Percentiles rank a stretch among this genome's conserved stretches.
Conservation (phyloP, 2,329 filamentous ascomycete genomes). For the Chrysosporium queenslandicum region DNA sequence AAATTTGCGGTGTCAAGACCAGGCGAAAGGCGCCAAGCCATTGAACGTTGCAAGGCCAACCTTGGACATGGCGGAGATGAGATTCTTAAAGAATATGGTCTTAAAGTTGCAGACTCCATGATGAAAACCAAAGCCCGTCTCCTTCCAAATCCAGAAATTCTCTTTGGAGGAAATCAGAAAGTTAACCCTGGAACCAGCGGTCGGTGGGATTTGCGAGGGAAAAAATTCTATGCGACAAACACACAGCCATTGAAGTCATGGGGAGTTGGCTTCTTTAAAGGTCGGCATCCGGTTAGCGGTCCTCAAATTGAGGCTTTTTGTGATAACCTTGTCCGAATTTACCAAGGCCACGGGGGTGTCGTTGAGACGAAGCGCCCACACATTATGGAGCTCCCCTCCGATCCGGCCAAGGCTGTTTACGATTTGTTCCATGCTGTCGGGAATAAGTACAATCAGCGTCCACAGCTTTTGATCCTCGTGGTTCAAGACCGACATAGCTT, state of each 20-base stretch:
- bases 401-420: constrained; percentile 46
- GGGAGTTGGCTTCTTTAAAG: constrained; percentile 60
- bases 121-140: constrained; percentile 60
- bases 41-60: constrained; percentile 56
- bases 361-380: constrained; percentile 41
- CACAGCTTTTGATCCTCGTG: constrained; percentile 72
- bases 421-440: constrained; percentile 48
- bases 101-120: constrained; percentile 57
- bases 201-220: constrained; percentile 78
- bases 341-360: constrained; percentile 51
- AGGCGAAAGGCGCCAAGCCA: constrained; percentile 53
- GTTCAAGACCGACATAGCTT: constrained; percentile 60
- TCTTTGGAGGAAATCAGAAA: constrained; percentile 49
- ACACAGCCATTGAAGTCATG: constrained; percentile 55
- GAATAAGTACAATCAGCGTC: constrained; percentile 45
- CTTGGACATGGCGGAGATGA: constrained; percentile 60
- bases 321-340: constrained; percentile 52
- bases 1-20: constrained; percentile 81
- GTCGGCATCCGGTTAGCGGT: constrained; percentile 39
- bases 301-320: constrained; percentile 45
- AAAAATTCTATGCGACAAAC: constrained; percentile 64
- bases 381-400: constrained; percentile 34
- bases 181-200: constrained; percentile 57
- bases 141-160: constrained; percentile 59
- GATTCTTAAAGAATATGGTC: constrained; percentile 61